phyloP scores from a whole-genome alignment of 2,329 filamentous ascomycete species.

The Trichophyton rubrum region DNA sequence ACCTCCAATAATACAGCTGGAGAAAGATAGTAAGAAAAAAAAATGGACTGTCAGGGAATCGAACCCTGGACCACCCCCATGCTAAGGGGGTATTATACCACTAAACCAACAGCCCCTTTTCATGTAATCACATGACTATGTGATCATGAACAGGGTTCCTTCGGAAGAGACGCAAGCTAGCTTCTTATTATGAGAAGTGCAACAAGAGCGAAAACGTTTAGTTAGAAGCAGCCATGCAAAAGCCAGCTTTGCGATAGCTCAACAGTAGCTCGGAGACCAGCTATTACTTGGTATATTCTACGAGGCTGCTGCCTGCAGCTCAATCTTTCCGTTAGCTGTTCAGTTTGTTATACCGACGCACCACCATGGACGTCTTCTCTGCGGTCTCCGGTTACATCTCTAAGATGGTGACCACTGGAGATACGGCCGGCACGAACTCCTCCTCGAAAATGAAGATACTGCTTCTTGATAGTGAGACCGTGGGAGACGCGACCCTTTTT shows the following conservation, averaged over 20 bases:
- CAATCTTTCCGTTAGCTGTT: not conserved
- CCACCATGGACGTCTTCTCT: constrained; percentile 77
- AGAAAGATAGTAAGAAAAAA: not conserved
- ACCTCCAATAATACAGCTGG: too few species aligned
- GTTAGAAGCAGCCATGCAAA: not conserved
- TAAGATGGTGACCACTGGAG: constrained; percentile 83
- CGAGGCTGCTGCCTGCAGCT: not conserved
- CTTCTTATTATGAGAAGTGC: not conserved
- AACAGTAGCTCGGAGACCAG: not conserved
- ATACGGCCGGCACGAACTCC: constrained; percentile 49
- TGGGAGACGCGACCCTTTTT: constrained; percentile 37
- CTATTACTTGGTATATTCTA: not conserved
- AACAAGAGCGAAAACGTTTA: not conserved
- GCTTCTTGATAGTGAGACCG: constrained; percentile 82
- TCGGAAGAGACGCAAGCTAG: not conserved
- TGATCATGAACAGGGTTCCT: too few species aligned
- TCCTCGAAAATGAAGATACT: constrained; percentile 97
- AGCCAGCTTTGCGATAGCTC: not conserved
- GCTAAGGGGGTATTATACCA: not conserved
- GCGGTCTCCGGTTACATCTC: constrained; percentile 89
- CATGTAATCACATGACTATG: not conserved
- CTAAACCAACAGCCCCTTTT: not conserved
- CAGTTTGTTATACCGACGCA: not conserved
- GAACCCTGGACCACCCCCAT: not conserved
- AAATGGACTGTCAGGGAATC: not conserved